These are phyloP conservation scores for Dimargaris xerosporica DNA, from an alignment of 192 early-diverging fungal species.

Conservation along the genomic window DNA sequence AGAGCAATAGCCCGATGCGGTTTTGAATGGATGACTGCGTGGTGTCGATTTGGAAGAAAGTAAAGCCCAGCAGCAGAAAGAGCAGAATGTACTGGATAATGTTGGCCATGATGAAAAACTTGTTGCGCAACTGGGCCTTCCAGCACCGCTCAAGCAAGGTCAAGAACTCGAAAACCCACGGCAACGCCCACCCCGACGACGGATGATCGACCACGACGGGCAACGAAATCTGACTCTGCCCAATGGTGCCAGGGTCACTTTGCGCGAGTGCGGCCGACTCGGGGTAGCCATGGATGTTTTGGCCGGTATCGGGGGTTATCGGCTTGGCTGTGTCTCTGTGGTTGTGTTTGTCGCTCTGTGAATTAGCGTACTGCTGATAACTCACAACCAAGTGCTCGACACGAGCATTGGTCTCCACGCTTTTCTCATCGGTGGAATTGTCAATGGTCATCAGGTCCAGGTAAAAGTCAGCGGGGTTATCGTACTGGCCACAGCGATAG, in stretches of 20 bases:
- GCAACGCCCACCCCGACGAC: slow-evolving; percentile 3
- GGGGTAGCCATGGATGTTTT: too few relatives aligned
- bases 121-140: slow-evolving; percentile 25
- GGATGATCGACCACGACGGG: too few relatives aligned
- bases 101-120: slow-evolving; percentile 22
- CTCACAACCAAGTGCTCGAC: slow-evolving; percentile 19
- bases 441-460: slow-evolving; percentile 45
- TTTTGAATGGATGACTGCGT: slow-evolving; percentile 27
- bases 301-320: too few relatives aligned
- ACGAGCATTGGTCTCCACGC: slow-evolving; percentile 22
- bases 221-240: too few relatives aligned
- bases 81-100: slow-evolving; percentile 24
- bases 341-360: background rate
- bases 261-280: too few relatives aligned
- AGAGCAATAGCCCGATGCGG: slow-evolving; percentile 28
- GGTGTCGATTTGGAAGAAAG: slow-evolving; percentile 31
- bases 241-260: too few relatives aligned
- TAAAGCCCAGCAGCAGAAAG: slow-evolving; percentile 39
- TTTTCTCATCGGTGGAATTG: slow-evolving; percentile 27
- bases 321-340: too few relatives aligned
- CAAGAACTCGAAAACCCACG: slow-evolving; percentile 32
- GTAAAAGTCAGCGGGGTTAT: slow-evolving; percentile 60
- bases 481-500: slow-evolving; percentile 46
- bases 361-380: background rate
- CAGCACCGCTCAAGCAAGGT: slow-evolving; percentile 34